phyloP scores from a whole-genome alignment of 352 stramenopile genomes.

The Phytophthora sp. region DNA sequence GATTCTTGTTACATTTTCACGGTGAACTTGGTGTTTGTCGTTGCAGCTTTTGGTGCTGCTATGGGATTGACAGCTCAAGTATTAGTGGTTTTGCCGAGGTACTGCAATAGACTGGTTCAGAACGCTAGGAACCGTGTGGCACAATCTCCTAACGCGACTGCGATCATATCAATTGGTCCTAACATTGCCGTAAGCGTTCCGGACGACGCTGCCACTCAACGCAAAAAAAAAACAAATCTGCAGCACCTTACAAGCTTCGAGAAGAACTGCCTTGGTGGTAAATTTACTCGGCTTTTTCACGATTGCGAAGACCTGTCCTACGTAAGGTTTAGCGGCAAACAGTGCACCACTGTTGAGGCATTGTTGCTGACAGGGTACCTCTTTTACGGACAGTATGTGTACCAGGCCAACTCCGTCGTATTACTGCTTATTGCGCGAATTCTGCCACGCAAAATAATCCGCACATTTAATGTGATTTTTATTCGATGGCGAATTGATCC shows the following conservation, averaged over 20 bases:
- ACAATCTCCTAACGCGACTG: too few relatives aligned
- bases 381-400: constrained; percentile 20
- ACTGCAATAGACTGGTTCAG: too few relatives aligned
- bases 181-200: too few relatives aligned
- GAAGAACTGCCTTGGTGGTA: constrained; percentile 12
- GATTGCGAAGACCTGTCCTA: constrained; percentile 27
- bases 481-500: constrained; percentile 25
- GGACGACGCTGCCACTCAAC: too few relatives aligned
- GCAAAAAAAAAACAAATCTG: too few relatives aligned
- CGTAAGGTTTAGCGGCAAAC: constrained; percentile 18
- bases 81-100: too few relatives aligned
- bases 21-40: constrained; percentile 14
- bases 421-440: constrained; percentile 4
- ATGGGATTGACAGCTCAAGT: too few relatives aligned
- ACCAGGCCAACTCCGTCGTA: constrained; percentile 17
- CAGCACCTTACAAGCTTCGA: constrained; percentile 21
- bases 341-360: constrained; percentile 22
- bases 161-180: too few relatives aligned
- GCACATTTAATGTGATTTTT: constrained; percentile 28
- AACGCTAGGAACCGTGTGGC: too few relatives aligned
- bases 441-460: neutral
- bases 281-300: constrained; percentile 19
- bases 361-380: constrained; percentile 22
- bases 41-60: too few relatives aligned
- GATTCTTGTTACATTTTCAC: constrained; percentile 19